These are phyloP conservation scores for Zymoseptoria crescenta DNA, from an alignment of 2,329 filamentous ascomycete species.

Conservation along the genomic window DNA sequence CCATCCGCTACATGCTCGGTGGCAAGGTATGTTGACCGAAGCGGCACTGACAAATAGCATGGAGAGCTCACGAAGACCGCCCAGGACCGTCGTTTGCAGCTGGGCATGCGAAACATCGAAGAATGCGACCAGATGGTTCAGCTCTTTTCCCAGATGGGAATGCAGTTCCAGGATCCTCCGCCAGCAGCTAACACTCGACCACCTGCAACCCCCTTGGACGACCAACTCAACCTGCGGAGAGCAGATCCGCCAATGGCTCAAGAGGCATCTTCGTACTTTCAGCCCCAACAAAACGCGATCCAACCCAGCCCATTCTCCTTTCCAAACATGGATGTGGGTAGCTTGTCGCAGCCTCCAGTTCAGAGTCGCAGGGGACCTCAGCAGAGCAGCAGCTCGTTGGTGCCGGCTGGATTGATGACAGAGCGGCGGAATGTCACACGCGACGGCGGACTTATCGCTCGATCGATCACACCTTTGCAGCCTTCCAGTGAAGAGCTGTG, in stretches of 20 bases:
- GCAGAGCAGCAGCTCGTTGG: not conserved
- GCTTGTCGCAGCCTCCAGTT: conserved; percentile 2
- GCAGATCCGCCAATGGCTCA: conserved; percentile 7
- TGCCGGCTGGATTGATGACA: not conserved
- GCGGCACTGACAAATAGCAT: not conserved
- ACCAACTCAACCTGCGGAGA: not conserved
- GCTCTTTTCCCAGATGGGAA: conserved; percentile 20
- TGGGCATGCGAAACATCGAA: conserved; percentile 20
- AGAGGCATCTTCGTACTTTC: not conserved
- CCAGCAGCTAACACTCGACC: conserved; percentile 1
- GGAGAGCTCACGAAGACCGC: not conserved
- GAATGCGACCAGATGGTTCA: conserved; percentile 20
- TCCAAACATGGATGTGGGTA: conserved; percentile 6
- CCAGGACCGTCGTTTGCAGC: conserved; percentile 27
- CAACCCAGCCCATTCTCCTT: conserved; percentile 7
- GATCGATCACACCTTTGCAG: not conserved
- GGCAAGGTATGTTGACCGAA: conserved; percentile 25
- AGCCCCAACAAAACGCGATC: not conserved
- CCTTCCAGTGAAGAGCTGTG: not conserved
- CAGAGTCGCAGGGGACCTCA: not conserved
- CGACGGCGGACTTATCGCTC: not conserved
- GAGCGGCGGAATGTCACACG: not conserved
- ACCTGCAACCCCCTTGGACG: conserved; percentile 4
- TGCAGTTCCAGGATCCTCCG: conserved; percentile 21
- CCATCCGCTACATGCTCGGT: conserved; percentile 34